A percentile compares a stretch with the other conserved stretches of the same genome.
Conservation (phyloP, 1,139 yeast genomes). For the Wickerhamiella infanticola region DNA sequence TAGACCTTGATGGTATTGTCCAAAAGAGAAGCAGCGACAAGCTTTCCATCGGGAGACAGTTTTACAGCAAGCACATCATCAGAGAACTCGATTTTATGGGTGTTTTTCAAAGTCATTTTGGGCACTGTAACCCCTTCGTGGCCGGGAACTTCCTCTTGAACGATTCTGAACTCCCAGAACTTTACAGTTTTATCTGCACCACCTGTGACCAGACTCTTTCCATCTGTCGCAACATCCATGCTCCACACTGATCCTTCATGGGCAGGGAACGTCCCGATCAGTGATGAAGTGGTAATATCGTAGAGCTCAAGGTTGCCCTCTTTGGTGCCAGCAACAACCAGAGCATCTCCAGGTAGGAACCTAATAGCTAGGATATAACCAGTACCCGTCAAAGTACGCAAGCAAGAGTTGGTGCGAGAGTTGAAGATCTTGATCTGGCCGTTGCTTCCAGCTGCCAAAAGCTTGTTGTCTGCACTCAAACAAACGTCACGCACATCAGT, state of each 20-base stretch:
- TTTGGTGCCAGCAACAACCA: conserved; percentile 82
- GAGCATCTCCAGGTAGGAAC: conserved; percentile 82
- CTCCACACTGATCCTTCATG: conserved; percentile 89
- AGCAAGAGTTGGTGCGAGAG: conserved; percentile 50
- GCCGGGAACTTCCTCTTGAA: conserved; percentile 54
- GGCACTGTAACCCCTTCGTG: conserved; percentile 36
- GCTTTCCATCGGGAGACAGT: conserved; percentile 68
- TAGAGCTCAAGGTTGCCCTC: conserved; percentile 72
- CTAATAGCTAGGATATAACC: conserved; percentile 75
- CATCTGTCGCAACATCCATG: conserved; percentile 73
- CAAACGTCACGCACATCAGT: conserved; percentile 77
- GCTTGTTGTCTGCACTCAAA: conserved; percentile 61
- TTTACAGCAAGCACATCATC: conserved; percentile 75
- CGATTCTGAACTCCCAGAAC: conserved; percentile 73
- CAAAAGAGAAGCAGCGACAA: conserved; percentile 67
- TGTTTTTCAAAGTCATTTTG: conserved; percentile 48
- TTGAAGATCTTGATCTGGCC: conserved; percentile 88
- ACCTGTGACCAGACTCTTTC: conserved; percentile 73
- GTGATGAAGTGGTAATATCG: conserved; percentile 70
- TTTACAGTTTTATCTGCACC: conserved; percentile 85
- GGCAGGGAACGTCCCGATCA: conserved; percentile 54
- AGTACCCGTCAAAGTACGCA: conserved; percentile 64
- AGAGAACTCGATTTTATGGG: conserved; percentile 64
- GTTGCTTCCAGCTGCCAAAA: conserved; percentile 80
- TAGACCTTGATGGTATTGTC: conserved; percentile 92